Percentiles rank a stretch among this genome's conserved stretches.
These are phyloP conservation scores for Russula emetica DNA, from an alignment of 768 basidiomycete species.

Conservation along the genomic window DNA sequence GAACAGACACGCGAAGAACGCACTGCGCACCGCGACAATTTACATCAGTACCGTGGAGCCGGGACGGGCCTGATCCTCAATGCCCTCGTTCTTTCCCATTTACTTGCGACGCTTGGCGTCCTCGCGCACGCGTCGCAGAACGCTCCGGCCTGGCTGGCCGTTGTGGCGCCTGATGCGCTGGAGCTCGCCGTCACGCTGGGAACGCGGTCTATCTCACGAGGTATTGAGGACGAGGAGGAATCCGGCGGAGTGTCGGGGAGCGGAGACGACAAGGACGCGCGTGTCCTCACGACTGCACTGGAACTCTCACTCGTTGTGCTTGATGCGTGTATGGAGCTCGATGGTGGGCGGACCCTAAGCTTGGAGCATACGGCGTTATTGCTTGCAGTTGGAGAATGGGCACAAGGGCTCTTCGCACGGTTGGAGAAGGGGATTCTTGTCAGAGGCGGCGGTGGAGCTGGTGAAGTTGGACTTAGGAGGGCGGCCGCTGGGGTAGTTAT, in stretches of 20 bases:
- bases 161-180: constrained; percentile 76
- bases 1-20: constrained; percentile 73
- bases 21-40: constrained; percentile 51
- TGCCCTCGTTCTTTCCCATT: constrained; percentile 69
- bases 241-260: constrained; percentile 21
- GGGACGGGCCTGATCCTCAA: constrained; percentile 82
- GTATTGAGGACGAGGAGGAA: constrained; percentile 35
- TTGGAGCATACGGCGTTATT: constrained; percentile 72
- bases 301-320: constrained; percentile 75
- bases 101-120: constrained; percentile 70
- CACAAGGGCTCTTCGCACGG: constrained; percentile 54
- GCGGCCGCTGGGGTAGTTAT: constrained; percentile 77
- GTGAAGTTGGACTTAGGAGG: constrained; percentile 57
- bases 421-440: constrained; percentile 63
- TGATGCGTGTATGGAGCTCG: constrained; percentile 69
- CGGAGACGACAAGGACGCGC: constrained; percentile 53
- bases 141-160: constrained; percentile 72
- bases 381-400: constrained; percentile 78
- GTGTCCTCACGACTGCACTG: constrained; percentile 67
- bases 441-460: constrained; percentile 59
- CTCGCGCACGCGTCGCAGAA: constrained; percentile 80
- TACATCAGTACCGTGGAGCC: constrained; percentile 60
- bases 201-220: constrained; percentile 52
- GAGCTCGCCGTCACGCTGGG: constrained; percentile 82
- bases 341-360: constrained; percentile 68